Evolutionary conservation across 2,329 filamentous ascomycete genomes (phyloP).

Genomic region (Pyrenophora graminea): DNA sequence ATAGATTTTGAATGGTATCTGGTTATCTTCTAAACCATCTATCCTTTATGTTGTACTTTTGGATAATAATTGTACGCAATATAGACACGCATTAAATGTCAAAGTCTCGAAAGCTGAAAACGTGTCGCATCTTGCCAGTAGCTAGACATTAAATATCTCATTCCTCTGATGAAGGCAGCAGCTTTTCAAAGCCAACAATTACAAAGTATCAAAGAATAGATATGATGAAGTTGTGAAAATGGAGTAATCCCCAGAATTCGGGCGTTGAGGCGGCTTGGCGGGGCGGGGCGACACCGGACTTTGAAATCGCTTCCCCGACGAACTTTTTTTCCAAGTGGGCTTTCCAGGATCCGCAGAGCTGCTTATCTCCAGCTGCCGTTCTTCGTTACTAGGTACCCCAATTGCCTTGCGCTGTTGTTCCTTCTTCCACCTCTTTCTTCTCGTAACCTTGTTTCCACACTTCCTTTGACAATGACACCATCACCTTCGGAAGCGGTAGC

Average conservation of each 20-base stretch:
- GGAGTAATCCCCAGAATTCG: neutral
- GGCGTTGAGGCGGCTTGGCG: conserved; percentile 9
- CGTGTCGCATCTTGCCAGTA: too few species aligned
- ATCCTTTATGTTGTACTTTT: too few species aligned
- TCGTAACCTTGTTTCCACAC: neutral
- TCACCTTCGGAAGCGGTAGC: conserved; percentile 35
- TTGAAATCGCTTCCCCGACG: conserved; percentile 14
- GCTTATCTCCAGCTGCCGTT: conserved; percentile 14
- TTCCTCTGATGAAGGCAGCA: neutral
- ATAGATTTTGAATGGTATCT: too few species aligned
- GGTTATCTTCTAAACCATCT: too few species aligned
- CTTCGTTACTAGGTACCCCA: conserved; percentile 10
- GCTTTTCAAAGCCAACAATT: neutral
- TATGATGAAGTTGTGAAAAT: neutral
- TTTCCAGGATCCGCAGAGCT: neutral
- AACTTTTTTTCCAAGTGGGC: conserved; percentile 13
- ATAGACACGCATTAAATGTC: too few species aligned
- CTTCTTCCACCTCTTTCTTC: conserved; percentile 3
- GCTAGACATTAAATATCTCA: too few species aligned
- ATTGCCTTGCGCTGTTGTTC: conserved; percentile 18
- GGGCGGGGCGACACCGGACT: conserved; percentile 11
- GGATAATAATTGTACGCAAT: too few species aligned
- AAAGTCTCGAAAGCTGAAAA: too few species aligned
- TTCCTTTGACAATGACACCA: conserved; percentile 30
- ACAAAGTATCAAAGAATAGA: too few species aligned